These are phyloP conservation scores for Scheffersomyces cryptocercus DNA, from an alignment of 1,139 yeast species.

Conservation along the genomic window DNA sequence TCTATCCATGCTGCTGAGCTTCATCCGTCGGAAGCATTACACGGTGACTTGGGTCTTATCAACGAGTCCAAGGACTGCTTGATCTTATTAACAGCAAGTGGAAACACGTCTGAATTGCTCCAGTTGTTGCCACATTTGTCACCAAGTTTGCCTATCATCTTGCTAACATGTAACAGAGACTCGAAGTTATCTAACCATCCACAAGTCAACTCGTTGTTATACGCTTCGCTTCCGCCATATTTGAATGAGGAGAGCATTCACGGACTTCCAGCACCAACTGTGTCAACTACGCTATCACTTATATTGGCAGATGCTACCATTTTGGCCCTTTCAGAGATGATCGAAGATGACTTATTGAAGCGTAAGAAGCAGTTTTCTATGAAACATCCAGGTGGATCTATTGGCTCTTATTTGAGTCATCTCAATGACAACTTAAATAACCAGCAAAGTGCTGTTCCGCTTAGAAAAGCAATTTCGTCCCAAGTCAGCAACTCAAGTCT, in stretches of 20 bases:
- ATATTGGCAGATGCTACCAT: constrained; percentile 79
- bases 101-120: constrained; percentile 77
- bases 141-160: constrained; percentile 51
- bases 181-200: constrained; percentile 48
- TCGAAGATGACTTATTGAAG: constrained; percentile 54
- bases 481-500: constrained; percentile 29
- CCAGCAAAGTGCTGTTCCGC: constrained; percentile 1
- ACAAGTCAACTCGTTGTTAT: constrained; percentile 52
- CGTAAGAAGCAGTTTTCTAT: constrained; percentile 61
- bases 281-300: constrained; percentile 75
- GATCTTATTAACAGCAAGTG: constrained; percentile 75
- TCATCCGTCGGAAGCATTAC: constrained; percentile 88
- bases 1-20: constrained; percentile 66
- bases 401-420: constrained; percentile 58
- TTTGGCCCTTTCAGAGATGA: constrained; percentile 68
- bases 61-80: constrained; percentile 60
- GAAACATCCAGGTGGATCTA: constrained; percentile 90
- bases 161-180: constrained; percentile 60
- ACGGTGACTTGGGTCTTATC: constrained; percentile 82
- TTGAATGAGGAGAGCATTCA: constrained; percentile 66
- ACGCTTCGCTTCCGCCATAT: constrained; percentile 61
- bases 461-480: constrained; percentile 8
- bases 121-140: constrained; percentile 62
- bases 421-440: constrained; percentile 26
- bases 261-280: constrained; percentile 88